Conservation (phyloP, 2,329 filamentous ascomycete genomes). For the Fusarium heterosporum region DNA sequence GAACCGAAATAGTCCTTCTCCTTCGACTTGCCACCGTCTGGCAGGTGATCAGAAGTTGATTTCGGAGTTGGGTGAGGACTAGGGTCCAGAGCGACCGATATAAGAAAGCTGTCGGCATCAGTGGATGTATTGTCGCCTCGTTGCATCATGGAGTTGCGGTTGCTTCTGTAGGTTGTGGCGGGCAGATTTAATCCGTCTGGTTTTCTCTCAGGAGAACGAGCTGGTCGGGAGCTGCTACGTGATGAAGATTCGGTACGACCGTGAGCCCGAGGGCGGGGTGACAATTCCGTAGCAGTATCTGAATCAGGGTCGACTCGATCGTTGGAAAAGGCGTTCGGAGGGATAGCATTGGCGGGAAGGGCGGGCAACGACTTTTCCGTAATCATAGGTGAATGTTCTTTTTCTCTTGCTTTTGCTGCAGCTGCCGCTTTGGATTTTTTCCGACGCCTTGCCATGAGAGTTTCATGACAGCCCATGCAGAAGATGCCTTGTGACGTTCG, state of each 20-base stretch:
- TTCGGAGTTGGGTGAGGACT: constrained; percentile 70
- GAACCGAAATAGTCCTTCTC: constrained; percentile 71
- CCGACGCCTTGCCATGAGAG: constrained; percentile 89
- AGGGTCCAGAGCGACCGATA: constrained; percentile 80
- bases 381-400: constrained; percentile 74
- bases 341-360: constrained; percentile 79
- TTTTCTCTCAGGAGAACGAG: constrained; percentile 67
- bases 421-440: constrained; percentile 83
- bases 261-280: constrained; percentile 69
- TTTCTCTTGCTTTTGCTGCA: constrained; percentile 69
- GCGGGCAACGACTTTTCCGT: constrained; percentile 94
- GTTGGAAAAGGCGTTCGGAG: constrained; percentile 71
- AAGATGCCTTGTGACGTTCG: constrained; percentile 98
- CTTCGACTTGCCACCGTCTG: constrained; percentile 60
- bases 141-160: constrained; percentile 75
- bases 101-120: constrained; percentile 78
- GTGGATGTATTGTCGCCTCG: constrained; percentile 59
- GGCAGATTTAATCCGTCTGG: constrained; percentile 76
- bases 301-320: constrained; percentile 70
- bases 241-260: constrained; percentile 66
- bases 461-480: constrained; percentile 99
- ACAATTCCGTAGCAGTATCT: constrained; percentile 76
- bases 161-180: constrained; percentile 80
- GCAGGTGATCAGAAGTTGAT: constrained; percentile 61
- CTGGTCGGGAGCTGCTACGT: constrained; percentile 63